Evolutionary conservation across 768 basidiomycete genomes (phyloP), one percentile per base, ranked within the genome.

Genomic region (Saitozyma podzolica): DNA sequence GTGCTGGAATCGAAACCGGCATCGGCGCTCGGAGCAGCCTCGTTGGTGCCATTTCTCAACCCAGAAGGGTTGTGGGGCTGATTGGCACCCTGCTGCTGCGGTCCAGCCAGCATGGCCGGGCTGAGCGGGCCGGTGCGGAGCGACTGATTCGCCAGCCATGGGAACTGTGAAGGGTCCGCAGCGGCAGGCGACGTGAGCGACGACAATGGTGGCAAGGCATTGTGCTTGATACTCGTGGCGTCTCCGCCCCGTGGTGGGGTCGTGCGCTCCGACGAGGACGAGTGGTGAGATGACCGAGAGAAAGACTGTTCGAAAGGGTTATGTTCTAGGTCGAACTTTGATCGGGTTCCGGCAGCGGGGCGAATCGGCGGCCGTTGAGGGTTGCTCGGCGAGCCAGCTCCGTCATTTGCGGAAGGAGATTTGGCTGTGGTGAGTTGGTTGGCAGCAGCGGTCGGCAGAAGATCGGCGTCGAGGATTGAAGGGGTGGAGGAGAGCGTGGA

Each of bases 271-370:
- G 69, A 66, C 13, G 42, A 48, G n/a, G 66, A 65, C 4, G 72
- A 66, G 51, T 65, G 64, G 54, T 70, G 64, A 1, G 82, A 76
- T 37, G 80, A 78, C 37, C 80, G 81, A 42, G 88, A 87, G 78
- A 98, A 98, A 58, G 91, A 93, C 80, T 92, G 90, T 76, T 99
- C 95, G 75, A 96, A 96, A 0, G 93, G 92, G 76, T 95, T 95
- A 0, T 89, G 89, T 74, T 95, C 92, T 42, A 89, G 84, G 53
- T 80, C 80, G 60, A 82, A 78, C 63, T 78, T 76, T 16, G 75
- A 76, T 60, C 69, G 54, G 8, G 67, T 56, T 41, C 66, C 66
- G n/a, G 66, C 50, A 42, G 64, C 67, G 2, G 79, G 77, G 49
- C 74, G 67, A 56, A 75, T 74, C 7, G 70, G 72, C 5, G 72